These are phyloP conservation scores for Ceriops decandra DNA, from an alignment of 345 rosid genomes.

Conservation along the genomic window DNA sequence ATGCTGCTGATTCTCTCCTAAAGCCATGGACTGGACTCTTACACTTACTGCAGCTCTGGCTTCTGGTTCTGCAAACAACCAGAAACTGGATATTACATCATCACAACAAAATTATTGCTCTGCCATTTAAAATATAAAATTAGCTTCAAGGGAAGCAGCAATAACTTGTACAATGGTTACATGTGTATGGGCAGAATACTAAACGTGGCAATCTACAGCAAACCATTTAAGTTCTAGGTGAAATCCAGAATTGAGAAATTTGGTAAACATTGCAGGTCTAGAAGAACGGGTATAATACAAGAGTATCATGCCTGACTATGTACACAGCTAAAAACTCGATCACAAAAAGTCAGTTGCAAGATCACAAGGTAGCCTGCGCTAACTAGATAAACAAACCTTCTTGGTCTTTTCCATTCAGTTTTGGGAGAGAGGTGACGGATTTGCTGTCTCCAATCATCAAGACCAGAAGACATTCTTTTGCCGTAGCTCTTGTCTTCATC, in stretches of 20 bases:
- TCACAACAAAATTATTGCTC: not conserved
- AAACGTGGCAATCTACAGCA: not conserved
- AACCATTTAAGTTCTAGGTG: too few relatives aligned
- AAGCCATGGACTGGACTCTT: slow-evolving; percentile 57
- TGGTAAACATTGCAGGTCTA: not conserved
- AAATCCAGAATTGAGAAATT: not conserved
- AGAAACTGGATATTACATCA: slow-evolving; percentile 1
- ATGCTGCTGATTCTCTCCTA: slow-evolving; percentile 53
- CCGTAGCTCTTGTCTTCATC: slow-evolving; percentile 49
- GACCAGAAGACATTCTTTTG: slow-evolving; percentile 71
- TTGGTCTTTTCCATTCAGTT: slow-evolving; percentile 48
- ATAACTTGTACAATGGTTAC: not conserved
- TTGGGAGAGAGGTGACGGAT: slow-evolving; percentile 53
- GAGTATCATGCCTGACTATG: not conserved
- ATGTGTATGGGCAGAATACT: not conserved
- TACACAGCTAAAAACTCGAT: not conserved
- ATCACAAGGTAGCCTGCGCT: not conserved
- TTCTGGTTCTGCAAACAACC: slow-evolving; percentile 37
- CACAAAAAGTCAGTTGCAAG: not conserved
- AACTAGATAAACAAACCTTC: slow-evolving; percentile 40
- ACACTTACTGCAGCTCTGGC: slow-evolving; percentile 61
- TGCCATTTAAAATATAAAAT: not conserved
- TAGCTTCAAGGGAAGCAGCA: not conserved
- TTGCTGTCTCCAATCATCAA: slow-evolving; percentile 65
- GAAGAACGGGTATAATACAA: not conserved